Conservation (phyloP, 1,139 yeast species). For the Pichia norvegensis region DNA sequence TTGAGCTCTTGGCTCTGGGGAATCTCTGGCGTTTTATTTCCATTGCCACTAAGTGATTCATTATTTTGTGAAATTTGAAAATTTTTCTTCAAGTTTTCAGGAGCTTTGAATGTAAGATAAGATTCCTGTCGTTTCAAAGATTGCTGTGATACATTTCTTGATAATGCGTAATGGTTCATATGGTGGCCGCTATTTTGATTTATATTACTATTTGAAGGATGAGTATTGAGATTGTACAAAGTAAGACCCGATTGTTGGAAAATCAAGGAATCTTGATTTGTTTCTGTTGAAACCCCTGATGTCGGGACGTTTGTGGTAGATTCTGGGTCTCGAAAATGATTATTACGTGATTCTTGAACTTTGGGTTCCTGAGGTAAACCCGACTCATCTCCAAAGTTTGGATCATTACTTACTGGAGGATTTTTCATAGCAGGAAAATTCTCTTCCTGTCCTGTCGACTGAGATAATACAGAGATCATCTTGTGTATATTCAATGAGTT, state of each 20-base stretch:
- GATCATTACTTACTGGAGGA: neutral
- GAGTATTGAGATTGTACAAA: constrained; percentile 10
- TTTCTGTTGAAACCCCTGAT: constrained; percentile 2
- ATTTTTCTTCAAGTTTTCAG: constrained; percentile 6
- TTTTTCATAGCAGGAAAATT: constrained; percentile 18
- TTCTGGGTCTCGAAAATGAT: neutral
- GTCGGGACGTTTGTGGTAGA: constrained; percentile 1
- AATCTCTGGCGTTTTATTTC: neutral
- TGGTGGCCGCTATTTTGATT: neutral
- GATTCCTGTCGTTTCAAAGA: constrained; percentile 18
- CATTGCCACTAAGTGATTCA: neutral
- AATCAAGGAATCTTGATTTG: constrained; percentile 17
- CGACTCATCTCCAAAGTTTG: too few relatives aligned
- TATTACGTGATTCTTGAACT: neutral
- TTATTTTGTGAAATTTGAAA: neutral
- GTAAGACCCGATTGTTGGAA: constrained; percentile 22
- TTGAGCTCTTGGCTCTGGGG: neutral
- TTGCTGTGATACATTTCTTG: constrained; percentile 12
- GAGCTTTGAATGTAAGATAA: constrained; percentile 14
- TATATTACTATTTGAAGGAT: constrained; percentile 8
- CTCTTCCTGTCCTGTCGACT: constrained; percentile 42
- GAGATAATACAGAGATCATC: constrained; percentile 31
- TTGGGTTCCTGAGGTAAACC: neutral
- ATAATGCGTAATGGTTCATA: neutral
- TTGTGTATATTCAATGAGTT: constrained; percentile 13